Conservation (phyloP, 192 early-diverging fungal species). For the Linnemannia exigua region DNA sequence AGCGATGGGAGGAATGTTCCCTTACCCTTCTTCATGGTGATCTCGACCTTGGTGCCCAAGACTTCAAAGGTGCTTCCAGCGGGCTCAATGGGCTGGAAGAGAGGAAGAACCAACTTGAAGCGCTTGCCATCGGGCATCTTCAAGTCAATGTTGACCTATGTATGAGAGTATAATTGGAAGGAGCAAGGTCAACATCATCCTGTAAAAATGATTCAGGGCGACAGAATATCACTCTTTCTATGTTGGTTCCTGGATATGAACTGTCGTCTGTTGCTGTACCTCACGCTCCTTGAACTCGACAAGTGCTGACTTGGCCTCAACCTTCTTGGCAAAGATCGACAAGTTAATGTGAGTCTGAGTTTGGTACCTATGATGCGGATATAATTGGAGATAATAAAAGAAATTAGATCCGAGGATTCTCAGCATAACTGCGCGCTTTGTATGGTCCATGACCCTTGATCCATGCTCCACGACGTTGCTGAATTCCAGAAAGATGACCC, state of each 20-base stretch:
- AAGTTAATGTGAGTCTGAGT: constrained; percentile 87
- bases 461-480: not conserved
- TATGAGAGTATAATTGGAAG: not conserved
- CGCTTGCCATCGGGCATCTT: constrained; percentile 83
- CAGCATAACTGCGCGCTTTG: not conserved
- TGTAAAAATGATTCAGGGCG: not conserved
- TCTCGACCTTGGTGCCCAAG: constrained; percentile 84
- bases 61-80: constrained; percentile 72
- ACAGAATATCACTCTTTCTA: not conserved
- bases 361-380: constrained; percentile 75
- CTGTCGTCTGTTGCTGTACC: constrained; percentile 44
- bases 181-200: no score
- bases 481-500: not conserved
- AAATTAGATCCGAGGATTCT: not conserved
- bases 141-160: constrained; percentile 77
- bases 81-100: constrained; percentile 85
- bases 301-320: constrained; percentile 76
- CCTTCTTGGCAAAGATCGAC: constrained; percentile 95
- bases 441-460: not conserved
- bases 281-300: constrained; percentile 76
- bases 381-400: not conserved
- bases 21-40: constrained; percentile 80
- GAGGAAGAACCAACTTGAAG: constrained; percentile 74
- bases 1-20: not conserved
- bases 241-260: not conserved